These are phyloP conservation scores for Ciborinia camelliae DNA, from an alignment of 2,329 filamentous ascomycete genomes.

Conservation along the genomic window DNA sequence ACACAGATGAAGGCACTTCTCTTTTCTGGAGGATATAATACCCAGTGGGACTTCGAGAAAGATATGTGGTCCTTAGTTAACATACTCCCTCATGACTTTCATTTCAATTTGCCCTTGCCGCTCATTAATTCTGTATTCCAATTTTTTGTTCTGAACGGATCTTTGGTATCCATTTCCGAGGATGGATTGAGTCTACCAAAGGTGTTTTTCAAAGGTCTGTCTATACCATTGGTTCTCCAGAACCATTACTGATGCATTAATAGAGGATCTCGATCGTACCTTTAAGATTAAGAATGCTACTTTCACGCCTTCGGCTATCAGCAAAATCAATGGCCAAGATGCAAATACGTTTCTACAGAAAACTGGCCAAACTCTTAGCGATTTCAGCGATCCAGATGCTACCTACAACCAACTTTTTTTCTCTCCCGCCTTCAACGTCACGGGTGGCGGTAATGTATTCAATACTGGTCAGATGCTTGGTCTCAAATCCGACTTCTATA, in stretches of 20 bases:
- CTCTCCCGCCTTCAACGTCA: slow-evolving; percentile 21
- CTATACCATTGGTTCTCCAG: neutral
- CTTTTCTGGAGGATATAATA: slow-evolving; percentile 23
- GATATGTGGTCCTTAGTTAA: slow-evolving; percentile 51
- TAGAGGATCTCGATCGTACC: slow-evolving; percentile 22
- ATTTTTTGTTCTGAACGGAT: neutral
- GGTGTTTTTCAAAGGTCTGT: slow-evolving; percentile 49
- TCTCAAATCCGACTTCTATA: slow-evolving; percentile 40
- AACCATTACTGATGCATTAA: neutral
- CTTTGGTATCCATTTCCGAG: slow-evolving; percentile 56
- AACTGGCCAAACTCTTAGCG: slow-evolving; percentile 38
- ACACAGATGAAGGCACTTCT: slow-evolving; percentile 37
- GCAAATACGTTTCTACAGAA: slow-evolving; percentile 47
- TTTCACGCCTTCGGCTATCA: slow-evolving; percentile 47
- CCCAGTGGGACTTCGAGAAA: slow-evolving; percentile 53
- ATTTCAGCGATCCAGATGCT: slow-evolving; percentile 41
- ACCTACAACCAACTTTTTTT: slow-evolving; percentile 43
- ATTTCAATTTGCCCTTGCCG: slow-evolving; percentile 55
- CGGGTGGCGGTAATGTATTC: slow-evolving; percentile 37
- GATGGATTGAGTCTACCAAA: slow-evolving; percentile 57
- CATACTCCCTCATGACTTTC: slow-evolving; percentile 58
- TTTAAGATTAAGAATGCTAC: slow-evolving; percentile 24
- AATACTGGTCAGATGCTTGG: slow-evolving; percentile 34
- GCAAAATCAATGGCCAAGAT: slow-evolving; percentile 53
- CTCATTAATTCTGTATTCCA: slow-evolving; percentile 45